These are phyloP conservation scores for Salix exigua DNA, from an alignment of 345 rosid genomes.

Conservation along the genomic window DNA sequence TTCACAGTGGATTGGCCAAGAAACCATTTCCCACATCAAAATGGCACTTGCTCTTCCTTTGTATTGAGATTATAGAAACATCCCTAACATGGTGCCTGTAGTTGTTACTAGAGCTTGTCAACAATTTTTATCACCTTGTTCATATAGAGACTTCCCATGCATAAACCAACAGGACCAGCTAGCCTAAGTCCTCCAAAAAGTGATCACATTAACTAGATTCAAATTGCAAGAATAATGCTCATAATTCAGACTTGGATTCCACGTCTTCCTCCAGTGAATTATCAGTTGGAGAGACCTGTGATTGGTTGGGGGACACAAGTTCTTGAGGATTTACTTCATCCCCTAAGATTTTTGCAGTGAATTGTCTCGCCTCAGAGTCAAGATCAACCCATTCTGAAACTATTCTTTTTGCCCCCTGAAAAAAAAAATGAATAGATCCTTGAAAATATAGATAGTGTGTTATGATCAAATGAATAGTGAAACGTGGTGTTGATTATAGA, in stretches of 20 bases:
- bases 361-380: conserved; percentile 65
- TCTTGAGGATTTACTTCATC: conserved; percentile 63
- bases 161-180: neutral
- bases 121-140: neutral
- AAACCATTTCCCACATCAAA: neutral
- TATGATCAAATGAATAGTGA: neutral
- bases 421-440: neutral
- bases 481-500: neutral
- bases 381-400: conserved; percentile 80
- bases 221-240: neutral
- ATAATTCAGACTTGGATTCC: conserved; percentile 78
- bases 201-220: neutral
- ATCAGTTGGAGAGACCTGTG: conserved; percentile 19
- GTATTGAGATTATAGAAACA: neutral
- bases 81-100: no score
- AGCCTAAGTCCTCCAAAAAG: neutral
- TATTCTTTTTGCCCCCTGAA: conserved; percentile 87
- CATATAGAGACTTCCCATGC: neutral
- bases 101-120: no score
- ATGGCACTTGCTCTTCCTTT: neutral
- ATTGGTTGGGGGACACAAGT: conserved; percentile 21
- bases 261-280: conserved; percentile 34
- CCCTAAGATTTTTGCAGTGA: conserved; percentile 71
- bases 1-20: neutral
- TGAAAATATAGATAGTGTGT: neutral